A percentile compares a stretch with the other conserved stretches of the same genome.
Conservation (phyloP, 108 stramenopile genomes). For the Fragilariopsis cylindrus region DNA sequence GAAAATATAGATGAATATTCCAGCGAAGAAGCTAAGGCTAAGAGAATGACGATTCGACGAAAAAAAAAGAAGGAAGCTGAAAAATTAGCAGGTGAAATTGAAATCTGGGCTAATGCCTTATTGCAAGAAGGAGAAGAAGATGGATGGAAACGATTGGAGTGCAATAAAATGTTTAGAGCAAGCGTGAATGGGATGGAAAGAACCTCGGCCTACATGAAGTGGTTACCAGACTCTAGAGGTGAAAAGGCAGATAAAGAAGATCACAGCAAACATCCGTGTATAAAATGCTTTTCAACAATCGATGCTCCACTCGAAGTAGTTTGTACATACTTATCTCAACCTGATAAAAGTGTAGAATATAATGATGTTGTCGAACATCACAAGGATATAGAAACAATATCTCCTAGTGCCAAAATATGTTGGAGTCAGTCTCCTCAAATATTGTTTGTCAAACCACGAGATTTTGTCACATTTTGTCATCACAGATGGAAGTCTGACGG, state of each 20-base stretch:
- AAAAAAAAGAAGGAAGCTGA: constrained; percentile 36
- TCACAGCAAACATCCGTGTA: constrained; percentile 69
- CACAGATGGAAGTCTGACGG: constrained; percentile 86
- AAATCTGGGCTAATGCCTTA: constrained; percentile 62
- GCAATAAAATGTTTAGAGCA: constrained; percentile 61
- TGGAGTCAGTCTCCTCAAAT: constrained; percentile 80
- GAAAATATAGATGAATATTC: constrained; percentile 16
- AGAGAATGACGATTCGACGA: constrained; percentile 25
- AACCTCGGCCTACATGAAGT: constrained; percentile 72
- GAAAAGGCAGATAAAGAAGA: constrained; percentile 43
- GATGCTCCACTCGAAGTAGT: constrained; percentile 84
- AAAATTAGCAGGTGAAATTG: constrained; percentile 60
- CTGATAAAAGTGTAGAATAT: constrained; percentile 59
- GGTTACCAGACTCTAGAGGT: constrained; percentile 83
- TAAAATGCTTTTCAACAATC: constrained; percentile 66
- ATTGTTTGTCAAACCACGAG: constrained; percentile 78
- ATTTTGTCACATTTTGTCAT: constrained; percentile 84
- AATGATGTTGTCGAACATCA: constrained; percentile 74
- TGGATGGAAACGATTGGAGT: constrained; percentile 74
- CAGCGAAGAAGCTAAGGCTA: constrained; percentile 25
- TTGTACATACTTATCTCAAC: constrained; percentile 70
- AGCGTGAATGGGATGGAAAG: constrained; percentile 61
- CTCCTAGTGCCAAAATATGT: constrained; percentile 69
- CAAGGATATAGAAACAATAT: constrained; percentile 56
- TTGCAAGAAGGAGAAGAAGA: constrained; percentile 50